These are phyloP conservation scores for Cytospora piceicola DNA, from an alignment of 2,329 filamentous ascomycete species.

Conservation along the genomic window DNA sequence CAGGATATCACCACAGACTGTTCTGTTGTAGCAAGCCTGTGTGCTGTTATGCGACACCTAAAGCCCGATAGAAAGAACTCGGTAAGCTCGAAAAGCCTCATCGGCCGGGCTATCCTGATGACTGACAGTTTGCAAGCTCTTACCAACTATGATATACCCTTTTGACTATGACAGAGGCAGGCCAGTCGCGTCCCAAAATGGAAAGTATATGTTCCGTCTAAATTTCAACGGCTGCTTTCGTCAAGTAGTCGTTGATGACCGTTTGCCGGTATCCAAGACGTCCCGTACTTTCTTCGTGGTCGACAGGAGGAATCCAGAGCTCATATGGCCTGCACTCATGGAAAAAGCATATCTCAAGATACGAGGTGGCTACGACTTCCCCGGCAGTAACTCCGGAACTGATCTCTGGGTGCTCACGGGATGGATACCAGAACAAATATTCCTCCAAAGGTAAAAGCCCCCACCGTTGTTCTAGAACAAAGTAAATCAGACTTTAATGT, in stretches of 20 bases:
- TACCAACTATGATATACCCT: slow-evolving; percentile 75
- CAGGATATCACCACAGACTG: slow-evolving; percentile 97
- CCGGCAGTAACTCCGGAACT: slow-evolving; percentile 94
- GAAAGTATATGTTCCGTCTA: slow-evolving; percentile 89
- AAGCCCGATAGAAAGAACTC: slow-evolving; percentile 66
- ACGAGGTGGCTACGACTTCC: slow-evolving; percentile 94
- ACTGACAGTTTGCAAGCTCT: slow-evolving; percentile 53
- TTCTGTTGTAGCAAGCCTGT: slow-evolving; percentile 94
- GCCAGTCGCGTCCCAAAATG: slow-evolving; percentile 72
- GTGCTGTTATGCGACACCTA: slow-evolving; percentile 74
- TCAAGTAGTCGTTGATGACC: slow-evolving; percentile 85
- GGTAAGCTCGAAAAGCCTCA: slow-evolving; percentile 49
- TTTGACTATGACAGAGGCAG: slow-evolving; percentile 62
- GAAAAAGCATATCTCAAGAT: slow-evolving; percentile 98
- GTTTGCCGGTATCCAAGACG: slow-evolving; percentile 77
- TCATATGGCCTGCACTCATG: slow-evolving; percentile 88
- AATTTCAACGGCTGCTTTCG: slow-evolving; percentile 95
- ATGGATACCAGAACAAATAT: slow-evolving; percentile 96
- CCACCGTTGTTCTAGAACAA: accelerated
- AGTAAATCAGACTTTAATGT: background rate
- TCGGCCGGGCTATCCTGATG: background rate
- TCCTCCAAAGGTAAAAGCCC: slow-evolving; percentile 70
- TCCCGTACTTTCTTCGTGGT: slow-evolving; percentile 82
- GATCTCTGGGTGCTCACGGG: slow-evolving; percentile 91
- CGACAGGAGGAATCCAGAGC: slow-evolving; percentile 77